Conservation (phyloP, 2,329 filamentous ascomycete genomes). For the Verticillium isaacii region DNA sequence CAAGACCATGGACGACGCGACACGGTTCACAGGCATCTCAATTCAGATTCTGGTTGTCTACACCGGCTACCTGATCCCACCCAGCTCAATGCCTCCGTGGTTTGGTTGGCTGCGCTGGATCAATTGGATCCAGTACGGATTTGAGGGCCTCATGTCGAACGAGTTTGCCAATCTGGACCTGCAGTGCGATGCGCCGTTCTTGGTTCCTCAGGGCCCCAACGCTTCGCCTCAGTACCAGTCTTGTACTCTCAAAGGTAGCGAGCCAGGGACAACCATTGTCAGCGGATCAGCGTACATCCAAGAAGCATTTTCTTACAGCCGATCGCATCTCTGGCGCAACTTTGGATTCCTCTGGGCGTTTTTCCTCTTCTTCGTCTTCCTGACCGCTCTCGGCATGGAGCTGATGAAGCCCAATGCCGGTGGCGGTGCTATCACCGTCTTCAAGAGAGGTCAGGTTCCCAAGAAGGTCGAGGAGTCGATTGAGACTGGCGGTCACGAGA, state of each 20-base stretch:
- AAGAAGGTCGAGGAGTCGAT: conserved; percentile 53
- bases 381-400: conserved; percentile 28
- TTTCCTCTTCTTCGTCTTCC: conserved; percentile 40
- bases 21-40: conserved; percentile 21
- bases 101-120: conserved; percentile 53
- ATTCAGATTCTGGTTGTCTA: conserved; percentile 22
- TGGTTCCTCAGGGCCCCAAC: conserved; percentile 46
- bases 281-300: conserved; percentile 51
- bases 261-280: conserved; percentile 46
- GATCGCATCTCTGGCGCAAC: conserved; percentile 57
- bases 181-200: conserved; percentile 46
- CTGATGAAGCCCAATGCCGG: conserved; percentile 54
- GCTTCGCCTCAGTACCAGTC: conserved; percentile 48
- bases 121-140: conserved; percentile 52
- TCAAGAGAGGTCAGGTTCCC: conserved; percentile 60
- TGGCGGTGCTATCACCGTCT: conserved; percentile 55
- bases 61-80: conserved; percentile 45
- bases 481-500: conserved; percentile 40
- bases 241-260: conserved; percentile 54
- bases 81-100: conserved; percentile 37
- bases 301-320: conserved; percentile 45
- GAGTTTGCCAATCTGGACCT: conserved; percentile 53
- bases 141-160: conserved; percentile 64
- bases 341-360: conserved; percentile 47
- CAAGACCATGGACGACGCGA: conserved; percentile 40